Conservation (phyloP, 2,329 filamentous ascomycete genomes). For the Fusarium zealandicum region DNA sequence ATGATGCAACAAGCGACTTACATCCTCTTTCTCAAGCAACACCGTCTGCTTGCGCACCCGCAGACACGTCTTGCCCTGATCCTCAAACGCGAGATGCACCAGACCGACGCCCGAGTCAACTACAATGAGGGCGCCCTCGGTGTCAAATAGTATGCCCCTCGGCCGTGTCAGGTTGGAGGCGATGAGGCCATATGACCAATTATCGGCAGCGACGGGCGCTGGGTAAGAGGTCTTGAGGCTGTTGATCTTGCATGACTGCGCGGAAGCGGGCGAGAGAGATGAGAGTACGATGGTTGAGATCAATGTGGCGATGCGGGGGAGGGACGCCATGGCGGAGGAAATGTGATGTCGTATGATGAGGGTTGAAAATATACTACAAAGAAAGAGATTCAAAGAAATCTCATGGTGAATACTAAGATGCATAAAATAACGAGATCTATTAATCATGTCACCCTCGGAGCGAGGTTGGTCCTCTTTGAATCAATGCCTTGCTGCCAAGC, state of each 20-base stretch:
- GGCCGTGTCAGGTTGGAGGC: conserved; percentile 52
- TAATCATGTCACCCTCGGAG: not conserved
- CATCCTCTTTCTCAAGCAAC: conserved; percentile 47
- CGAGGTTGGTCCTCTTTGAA: not conserved
- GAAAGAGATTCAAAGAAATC: too few relatives aligned
- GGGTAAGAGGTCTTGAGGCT: conserved; percentile 47
- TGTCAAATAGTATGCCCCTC: conserved; percentile 56
- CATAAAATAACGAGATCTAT: not conserved
- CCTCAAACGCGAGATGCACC: conserved; percentile 50
- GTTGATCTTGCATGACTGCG: conserved; percentile 20
- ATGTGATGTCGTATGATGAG: not conserved
- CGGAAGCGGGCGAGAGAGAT: not conserved
- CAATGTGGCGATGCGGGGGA: conserved; percentile 18
- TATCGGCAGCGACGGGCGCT: conserved; percentile 49
- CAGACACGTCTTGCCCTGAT: conserved; percentile 53
- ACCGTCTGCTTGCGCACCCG: conserved; percentile 47
- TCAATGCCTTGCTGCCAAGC: not conserved
- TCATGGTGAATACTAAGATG: not conserved
- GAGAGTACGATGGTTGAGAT: conserved; percentile 1
- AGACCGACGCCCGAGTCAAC: conserved; percentile 54
- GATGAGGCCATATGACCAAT: conserved; percentile 55
- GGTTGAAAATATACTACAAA: not conserved
- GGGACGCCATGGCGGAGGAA: conserved; percentile 16
- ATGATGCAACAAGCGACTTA: conserved; percentile 34
- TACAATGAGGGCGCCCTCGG: conserved; percentile 54